Percentiles rank a stretch among this genome's conserved stretches.
phyloP scores from a whole-genome alignment of 2,329 filamentous ascomycete species.

The Ceratocystiopsis minuta region DNA sequence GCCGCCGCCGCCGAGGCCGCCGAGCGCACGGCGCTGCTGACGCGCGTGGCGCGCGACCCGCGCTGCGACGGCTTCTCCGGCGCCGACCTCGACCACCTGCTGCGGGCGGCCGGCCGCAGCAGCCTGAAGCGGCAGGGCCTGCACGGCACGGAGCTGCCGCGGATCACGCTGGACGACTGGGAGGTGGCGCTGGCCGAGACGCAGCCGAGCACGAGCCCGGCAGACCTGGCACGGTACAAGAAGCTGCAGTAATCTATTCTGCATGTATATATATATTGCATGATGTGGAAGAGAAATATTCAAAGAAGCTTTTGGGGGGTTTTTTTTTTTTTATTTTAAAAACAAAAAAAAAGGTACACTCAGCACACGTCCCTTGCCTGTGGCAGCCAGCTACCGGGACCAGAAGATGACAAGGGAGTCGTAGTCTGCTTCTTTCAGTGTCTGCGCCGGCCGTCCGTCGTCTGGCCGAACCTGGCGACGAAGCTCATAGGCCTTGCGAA shows the following conservation, averaged over 20 bases:
- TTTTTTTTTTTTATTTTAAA: too few relatives aligned
- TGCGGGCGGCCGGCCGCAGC: conserved; percentile 20
- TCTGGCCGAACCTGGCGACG: too few relatives aligned
- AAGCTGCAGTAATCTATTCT: conserved; percentile 5
- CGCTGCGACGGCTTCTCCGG: conserved; percentile 63
- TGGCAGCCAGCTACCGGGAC: too few relatives aligned
- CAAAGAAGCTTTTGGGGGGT: too few relatives aligned
- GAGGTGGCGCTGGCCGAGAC: conserved; percentile 30
- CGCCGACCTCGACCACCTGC: conserved; percentile 41
- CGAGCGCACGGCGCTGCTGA: conserved; percentile 26
- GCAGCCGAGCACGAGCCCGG: conserved; percentile 26
- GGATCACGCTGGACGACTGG: conserved; percentile 29
- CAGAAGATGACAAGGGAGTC: too few relatives aligned
- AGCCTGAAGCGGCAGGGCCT: conserved; percentile 17
- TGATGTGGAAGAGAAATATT: too few relatives aligned
- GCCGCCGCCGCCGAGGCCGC: conserved; percentile 23
- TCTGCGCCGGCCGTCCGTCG: too few relatives aligned
- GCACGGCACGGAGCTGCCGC: conserved; percentile 13
- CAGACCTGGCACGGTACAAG: conserved; percentile 8
- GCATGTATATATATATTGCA: too few relatives aligned
- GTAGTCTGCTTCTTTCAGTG: too few relatives aligned
- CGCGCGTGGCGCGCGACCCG: conserved; percentile 43
- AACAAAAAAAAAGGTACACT: too few relatives aligned
- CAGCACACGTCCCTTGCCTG: too few relatives aligned
- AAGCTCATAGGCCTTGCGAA: too few relatives aligned